A percentile compares a stretch with the other conserved stretches of the same genome.
These are phyloP conservation scores for Amniculicola lignicola DNA, from an alignment of 495 filamentous ascomycete species.

Conservation along the genomic window DNA sequence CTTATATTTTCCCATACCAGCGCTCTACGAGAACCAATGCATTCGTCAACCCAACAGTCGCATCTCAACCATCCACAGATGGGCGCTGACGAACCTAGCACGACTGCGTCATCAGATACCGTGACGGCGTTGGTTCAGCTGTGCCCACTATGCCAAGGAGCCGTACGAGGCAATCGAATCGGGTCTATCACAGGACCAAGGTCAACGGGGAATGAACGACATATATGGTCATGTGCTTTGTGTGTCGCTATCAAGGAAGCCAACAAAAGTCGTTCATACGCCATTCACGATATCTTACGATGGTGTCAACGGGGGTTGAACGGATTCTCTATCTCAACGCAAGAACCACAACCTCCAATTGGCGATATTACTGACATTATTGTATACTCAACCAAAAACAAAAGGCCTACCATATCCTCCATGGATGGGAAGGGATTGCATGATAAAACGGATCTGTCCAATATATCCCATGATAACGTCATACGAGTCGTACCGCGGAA, in stretches of 20 bases:
- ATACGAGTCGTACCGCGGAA: not conserved
- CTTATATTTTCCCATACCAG: no score
- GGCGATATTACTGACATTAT: not conserved
- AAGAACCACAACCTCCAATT: not conserved
- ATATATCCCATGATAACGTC: not conserved
- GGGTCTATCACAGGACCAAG: not conserved
- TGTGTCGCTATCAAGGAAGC: not conserved
- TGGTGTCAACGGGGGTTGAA: not conserved
- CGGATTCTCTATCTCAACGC: not conserved
- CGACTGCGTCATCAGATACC: no score
- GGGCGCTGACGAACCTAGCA: no score
- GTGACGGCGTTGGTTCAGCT: not conserved
- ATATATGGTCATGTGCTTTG: not conserved
- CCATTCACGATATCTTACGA: not conserved
- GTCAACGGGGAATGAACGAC: not conserved
- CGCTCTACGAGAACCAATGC: no score
- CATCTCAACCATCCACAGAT: no score
- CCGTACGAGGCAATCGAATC: not conserved
- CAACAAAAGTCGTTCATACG: not conserved
- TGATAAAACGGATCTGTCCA: not conserved
- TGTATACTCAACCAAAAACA: not conserved
- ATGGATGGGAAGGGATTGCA: not conserved
- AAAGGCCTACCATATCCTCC: not conserved
- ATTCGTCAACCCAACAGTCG: no score
- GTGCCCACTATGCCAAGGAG: not conserved